These are phyloP conservation scores for Phytophthora fragariae DNA, from an alignment of 352 stramenopile genomes.

Conservation along the genomic window DNA sequence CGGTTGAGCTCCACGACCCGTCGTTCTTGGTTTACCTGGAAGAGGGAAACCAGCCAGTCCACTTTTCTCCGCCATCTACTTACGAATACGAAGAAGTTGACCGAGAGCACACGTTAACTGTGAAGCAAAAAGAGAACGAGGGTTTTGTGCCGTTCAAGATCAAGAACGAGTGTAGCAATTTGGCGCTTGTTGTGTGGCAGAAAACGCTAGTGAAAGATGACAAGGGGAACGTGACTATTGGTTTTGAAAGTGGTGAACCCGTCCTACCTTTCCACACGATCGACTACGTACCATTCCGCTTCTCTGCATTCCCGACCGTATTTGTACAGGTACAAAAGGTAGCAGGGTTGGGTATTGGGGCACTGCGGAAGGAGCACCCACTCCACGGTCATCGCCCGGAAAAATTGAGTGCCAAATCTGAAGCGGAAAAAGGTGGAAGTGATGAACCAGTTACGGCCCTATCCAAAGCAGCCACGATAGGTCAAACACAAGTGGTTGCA, in stretches of 20 bases:
- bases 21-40: constrained; percentile 75
- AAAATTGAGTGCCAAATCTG: constrained; percentile 13
- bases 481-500: constrained; percentile 55
- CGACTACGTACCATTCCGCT: constrained; percentile 82
- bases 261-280: constrained; percentile 84
- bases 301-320: constrained; percentile 66
- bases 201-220: constrained; percentile 71
- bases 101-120: constrained; percentile 36
- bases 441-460: constrained; percentile 27
- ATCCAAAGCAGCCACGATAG: constrained; percentile 29
- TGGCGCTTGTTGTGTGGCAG: constrained; percentile 84
- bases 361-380: constrained; percentile 38
- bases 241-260: constrained; percentile 72
- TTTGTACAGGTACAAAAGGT: constrained; percentile 82
- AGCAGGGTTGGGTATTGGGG: constrained; percentile 47
- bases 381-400: constrained; percentile 22
- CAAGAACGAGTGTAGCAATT: constrained; percentile 85
- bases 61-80: constrained; percentile 38
- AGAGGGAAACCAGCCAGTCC: constrained; percentile 39
- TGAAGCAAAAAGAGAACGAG: constrained; percentile 54
- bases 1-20: constrained; percentile 82
- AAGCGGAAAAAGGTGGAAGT: constrained; percentile 7
- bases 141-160: constrained; percentile 82
- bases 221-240: constrained; percentile 48
- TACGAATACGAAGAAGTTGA: constrained; percentile 42